Evolutionary conservation across 73 alveolate species (phyloP).

Genomic region (Tetrahymena thermophila): DNA sequence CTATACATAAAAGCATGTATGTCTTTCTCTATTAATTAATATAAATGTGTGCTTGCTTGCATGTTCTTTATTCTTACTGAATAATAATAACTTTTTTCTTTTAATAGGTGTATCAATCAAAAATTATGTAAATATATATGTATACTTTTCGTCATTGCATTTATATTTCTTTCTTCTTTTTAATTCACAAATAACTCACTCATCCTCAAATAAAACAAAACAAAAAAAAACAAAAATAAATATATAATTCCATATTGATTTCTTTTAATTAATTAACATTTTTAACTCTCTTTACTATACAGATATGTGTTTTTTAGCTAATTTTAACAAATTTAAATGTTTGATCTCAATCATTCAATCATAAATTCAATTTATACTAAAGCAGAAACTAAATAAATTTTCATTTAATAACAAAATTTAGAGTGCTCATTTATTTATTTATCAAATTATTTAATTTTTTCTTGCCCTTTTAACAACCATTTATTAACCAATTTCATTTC

Average conservation of each 20-base stretch:
- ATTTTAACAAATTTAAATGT: too few relatives aligned
- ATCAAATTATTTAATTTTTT: too few relatives aligned
- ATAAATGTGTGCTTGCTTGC: background rate
- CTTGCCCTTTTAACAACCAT: background rate
- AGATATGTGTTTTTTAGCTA: background rate
- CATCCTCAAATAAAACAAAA: background rate
- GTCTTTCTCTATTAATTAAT: too few relatives aligned
- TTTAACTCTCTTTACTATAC: background rate
- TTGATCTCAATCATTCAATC: too few relatives aligned
- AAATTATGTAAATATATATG: too few relatives aligned
- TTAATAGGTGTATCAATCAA: background rate
- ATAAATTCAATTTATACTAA: background rate
- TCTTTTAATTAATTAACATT: background rate
- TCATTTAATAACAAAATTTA: too few relatives aligned
- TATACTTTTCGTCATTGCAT: background rate
- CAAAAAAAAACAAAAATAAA: too few relatives aligned
- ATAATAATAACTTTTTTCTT: background rate
- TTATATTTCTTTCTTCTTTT: background rate
- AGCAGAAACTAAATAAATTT: background rate
- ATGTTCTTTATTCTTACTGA: background rate
- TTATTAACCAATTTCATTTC: too few relatives aligned
- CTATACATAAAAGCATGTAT: too few relatives aligned
- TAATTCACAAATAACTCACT: background rate
- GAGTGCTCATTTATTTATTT: background rate
- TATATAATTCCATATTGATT: background rate